Evolutionary conservation across 352 stramenopile species (phyloP), one percentile per base, ranked within the genome.

Genomic region (Phytophthora podocarpi): DNA sequence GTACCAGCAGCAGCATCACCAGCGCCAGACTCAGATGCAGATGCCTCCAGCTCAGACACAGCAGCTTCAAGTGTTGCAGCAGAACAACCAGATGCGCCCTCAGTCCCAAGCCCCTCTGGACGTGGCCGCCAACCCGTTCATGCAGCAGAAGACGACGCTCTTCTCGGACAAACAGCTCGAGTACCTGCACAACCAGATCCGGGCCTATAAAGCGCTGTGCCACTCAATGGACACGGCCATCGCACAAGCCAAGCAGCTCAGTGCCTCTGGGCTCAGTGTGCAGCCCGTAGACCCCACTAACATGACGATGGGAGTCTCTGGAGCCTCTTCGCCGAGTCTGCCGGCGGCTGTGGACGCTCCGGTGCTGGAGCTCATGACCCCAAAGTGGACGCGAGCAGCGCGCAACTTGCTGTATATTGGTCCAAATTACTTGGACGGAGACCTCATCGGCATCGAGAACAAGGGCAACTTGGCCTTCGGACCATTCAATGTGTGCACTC

Each of bases 151-250:
- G 39, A 65, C 78, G 18, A 59, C 78, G 34, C 68, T 95, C 11
- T 95, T 95, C 64, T 86, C 86, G n/a, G 86, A 93, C 26, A 90
- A 87, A 56, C 86, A 95, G 64, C 74, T 95, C 18, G 83, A 91
- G 57, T 82, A 92, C 26, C 59, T 95, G 40, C 86, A 95, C 67
- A 85, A 90, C 57, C 86, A 95, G 72, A 95, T 95, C 58, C 82
- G 82, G 7, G 78, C 82, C 15, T 95, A 89, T 70, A 95, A 93
- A 61, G 66, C 82, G 30, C 71, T 95, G 20, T 93, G 84, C 36
- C 84, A 91, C 64, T 89, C 78, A 5, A 95, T 95, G 86, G 84
- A 95, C 56, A 70, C 89, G 32, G 65, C 80, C 5, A 59, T 90
- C 20, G 36, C 65, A 1, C 57, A 70, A 11, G 67, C 56, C 41